Evolutionary conservation across 1,139 yeast genomes (phyloP).

Genomic region (Taphrina deformans): DNA sequence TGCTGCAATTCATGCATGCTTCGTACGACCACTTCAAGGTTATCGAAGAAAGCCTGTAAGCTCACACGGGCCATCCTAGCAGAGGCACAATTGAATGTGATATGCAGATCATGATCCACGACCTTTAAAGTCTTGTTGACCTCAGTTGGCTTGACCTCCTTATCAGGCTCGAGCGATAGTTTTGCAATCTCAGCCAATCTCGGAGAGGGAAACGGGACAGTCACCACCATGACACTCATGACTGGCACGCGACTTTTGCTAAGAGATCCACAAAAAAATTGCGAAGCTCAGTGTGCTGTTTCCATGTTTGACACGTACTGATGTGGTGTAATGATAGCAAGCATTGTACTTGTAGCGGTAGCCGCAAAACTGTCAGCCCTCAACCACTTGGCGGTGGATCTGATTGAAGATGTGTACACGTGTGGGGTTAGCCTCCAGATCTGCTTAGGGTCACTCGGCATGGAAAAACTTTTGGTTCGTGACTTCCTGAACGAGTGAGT

Average conservation of each 20-base stretch:
- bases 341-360: no score
- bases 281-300: no score
- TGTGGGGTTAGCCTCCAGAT: constrained; percentile 3
- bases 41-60: constrained; percentile 24
- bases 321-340: no score
- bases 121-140: constrained; percentile 12
- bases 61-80: constrained; percentile 24
- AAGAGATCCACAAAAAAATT: no score
- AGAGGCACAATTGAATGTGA: constrained; percentile 6
- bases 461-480: constrained; percentile 12
- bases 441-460: constrained; percentile 10
- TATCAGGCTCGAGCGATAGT: constrained; percentile 20
- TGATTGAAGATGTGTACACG: not conserved
- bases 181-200: constrained; percentile 18
- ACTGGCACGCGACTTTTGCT: no score
- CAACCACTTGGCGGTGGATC: not conserved
- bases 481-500: constrained; percentile 6
- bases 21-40: constrained; percentile 24
- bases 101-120: not conserved
- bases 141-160: constrained; percentile 26
- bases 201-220: constrained; percentile 19
- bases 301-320: no score
- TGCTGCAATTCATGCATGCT: constrained; percentile 19
- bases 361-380: no score
- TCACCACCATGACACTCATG: constrained; percentile 13